Conservation (phyloP, 257 asterid species). For the Handroanthus guayacan region DNA sequence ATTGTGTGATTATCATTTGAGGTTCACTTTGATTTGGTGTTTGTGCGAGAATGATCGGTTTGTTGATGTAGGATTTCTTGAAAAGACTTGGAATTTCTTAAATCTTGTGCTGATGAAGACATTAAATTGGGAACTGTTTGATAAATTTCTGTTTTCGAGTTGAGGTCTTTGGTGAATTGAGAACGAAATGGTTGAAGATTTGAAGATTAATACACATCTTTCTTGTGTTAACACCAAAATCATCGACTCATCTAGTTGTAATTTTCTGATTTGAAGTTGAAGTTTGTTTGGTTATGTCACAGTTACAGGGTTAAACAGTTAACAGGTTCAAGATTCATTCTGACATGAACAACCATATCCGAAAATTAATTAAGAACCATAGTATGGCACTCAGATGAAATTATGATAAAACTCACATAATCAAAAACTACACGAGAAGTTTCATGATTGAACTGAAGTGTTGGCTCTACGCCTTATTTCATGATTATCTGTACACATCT, state of each 20-base stretch:
- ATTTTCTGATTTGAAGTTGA: neutral
- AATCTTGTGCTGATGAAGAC: no score
- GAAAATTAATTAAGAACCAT: no score
- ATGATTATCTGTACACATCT: constrained; percentile 1
- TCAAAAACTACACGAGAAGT: neutral
- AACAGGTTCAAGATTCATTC: no score
- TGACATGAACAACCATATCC: no score
- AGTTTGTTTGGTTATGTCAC: neutral
- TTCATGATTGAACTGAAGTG: neutral
- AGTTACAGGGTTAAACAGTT: neutral
- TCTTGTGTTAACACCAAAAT: neutral
- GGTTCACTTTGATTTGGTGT: constrained; percentile 20
- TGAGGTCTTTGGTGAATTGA: constrained; percentile 1
- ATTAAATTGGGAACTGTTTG: neutral
- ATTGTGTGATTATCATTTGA: neutral
- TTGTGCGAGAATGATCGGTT: neutral
- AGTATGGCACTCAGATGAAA: no score
- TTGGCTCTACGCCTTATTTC: neutral
- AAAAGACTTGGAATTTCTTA: neutral
- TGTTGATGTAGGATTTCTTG: neutral
- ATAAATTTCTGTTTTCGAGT: neutral
- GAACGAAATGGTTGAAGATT: neutral
- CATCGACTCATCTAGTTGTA: neutral
- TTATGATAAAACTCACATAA: neutral
- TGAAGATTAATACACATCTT: neutral